Evolutionary conservation across 2,329 filamentous ascomycete genomes (phyloP), one percentile per base, ranked within the genome.

Genomic region (Zymoseptoria brevis): DNA sequence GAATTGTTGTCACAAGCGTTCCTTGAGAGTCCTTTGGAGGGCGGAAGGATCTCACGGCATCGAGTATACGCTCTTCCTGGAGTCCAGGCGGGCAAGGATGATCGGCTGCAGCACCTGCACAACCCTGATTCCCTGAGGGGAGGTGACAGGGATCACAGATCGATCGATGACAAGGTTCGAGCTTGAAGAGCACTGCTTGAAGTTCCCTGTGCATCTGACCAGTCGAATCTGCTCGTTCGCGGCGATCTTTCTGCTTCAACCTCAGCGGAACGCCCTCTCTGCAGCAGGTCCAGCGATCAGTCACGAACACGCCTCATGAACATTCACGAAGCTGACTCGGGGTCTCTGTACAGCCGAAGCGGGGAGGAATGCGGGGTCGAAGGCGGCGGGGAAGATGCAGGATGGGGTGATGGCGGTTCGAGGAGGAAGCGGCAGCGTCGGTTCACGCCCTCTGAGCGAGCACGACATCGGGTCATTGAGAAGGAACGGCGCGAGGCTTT

Each of bases 401-500:
- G 35, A 13, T 41, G 35, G 35, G 35, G 9, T 41, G 35, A 49
- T 56, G 29, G 51, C 24, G 22, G 51, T 9, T 19, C 51, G 13
- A 26, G 51, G 41, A 57, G 57, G 41, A 60, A 60, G 29, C 50
- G 58, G 1, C 26, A 53, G 13, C 52, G 55, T n/a, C 54, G 53
- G 8, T 57, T 55, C 50, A 55, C 58, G 2, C 45, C 53, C n/a
- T 55, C 53, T 8, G 60, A 62, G 16, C 45, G 62, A 49, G 60
- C 60, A 3, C 57, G 53, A 21, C 62, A 64, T 54, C 57, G 54
- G 3, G 51, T 61, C 19, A 57, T 64, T 21, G 62, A 64, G 57
- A 62, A 60, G 51, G 50, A 54, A 4, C 55, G 62, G 9, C 54
- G 62, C 11, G 62, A 64, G 50, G 62, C 60, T 19, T 64, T 64